phyloP scores from a whole-genome alignment of 1,284 basidiomycete genomes.

The Phellopilus nigrolimitatus region DNA sequence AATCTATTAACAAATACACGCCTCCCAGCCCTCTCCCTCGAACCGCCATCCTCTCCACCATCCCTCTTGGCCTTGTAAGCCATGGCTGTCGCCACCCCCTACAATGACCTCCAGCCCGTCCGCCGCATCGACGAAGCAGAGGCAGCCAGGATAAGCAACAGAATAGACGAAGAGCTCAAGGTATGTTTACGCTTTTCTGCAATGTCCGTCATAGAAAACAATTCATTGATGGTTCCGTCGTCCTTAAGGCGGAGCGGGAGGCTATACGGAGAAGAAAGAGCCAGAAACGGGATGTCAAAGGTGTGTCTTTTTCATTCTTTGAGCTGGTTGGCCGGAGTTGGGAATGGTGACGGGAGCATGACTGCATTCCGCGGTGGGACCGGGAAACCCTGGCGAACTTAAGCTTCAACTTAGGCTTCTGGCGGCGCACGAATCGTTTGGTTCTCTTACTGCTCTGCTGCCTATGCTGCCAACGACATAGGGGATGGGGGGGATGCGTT shows the following conservation, averaged over 20 bases:
- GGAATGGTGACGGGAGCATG: neutral
- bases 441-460: too few species aligned
- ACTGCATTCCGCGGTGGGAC: neutral
- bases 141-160: conserved; percentile 50
- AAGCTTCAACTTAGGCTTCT: too few species aligned
- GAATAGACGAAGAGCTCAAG: conserved; percentile 68
- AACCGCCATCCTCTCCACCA: conserved; percentile 2
- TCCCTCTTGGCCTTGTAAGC: conserved; percentile 1
- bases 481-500: too few species aligned
- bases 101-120: conserved; percentile 20
- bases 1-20: conserved; percentile 20
- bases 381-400: too few species aligned
- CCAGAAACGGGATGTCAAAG: conserved; percentile 58
- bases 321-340: conserved; percentile 1
- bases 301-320: conserved; percentile 30
- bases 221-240: conserved; percentile 6
- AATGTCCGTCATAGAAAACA: neutral
- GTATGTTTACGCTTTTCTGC: conserved; percentile 33
- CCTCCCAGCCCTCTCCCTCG: neutral
- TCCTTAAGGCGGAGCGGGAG: conserved; percentile 37
- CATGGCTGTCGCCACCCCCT: conserved; percentile 20
- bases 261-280: conserved; percentile 41
- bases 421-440: too few species aligned
- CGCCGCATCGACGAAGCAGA: conserved; percentile 38
- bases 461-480: too few species aligned